These are phyloP conservation scores for Microsporum audouinii DNA, from an alignment of 2,329 filamentous ascomycete species.

Conservation along the genomic window DNA sequence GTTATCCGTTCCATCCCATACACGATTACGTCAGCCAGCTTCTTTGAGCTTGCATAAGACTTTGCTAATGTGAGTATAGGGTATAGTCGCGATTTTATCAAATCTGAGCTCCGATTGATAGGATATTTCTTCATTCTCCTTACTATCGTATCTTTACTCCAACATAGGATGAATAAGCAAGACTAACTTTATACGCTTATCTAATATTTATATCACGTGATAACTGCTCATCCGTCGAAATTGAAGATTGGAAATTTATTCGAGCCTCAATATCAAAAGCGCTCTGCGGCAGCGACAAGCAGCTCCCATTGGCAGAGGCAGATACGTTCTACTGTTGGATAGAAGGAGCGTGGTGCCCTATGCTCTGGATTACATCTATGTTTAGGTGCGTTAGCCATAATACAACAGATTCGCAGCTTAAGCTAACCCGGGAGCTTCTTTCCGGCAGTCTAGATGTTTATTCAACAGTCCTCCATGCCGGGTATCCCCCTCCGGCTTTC, in stretches of 20 bases:
- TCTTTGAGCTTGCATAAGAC: no score
- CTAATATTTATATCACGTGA: neutral
- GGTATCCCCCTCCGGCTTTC: neutral
- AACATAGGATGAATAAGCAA: neutral
- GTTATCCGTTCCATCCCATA: no score
- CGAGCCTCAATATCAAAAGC: neutral
- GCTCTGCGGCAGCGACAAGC: neutral
- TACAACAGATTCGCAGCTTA: neutral
- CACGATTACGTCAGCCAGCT: no score
- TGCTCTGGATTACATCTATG: neutral
- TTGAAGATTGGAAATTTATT: neutral
- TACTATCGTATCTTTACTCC: neutral
- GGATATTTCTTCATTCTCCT: neutral
- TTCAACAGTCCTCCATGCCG: neutral
- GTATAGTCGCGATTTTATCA: no score
- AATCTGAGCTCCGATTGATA: no score
- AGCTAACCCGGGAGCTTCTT: neutral
- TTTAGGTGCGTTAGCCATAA: neutral
- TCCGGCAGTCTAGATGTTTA: neutral
- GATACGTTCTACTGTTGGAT: neutral
- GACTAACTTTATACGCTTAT: neutral
- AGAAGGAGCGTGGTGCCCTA: neutral
- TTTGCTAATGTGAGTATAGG: no score
- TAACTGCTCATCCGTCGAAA: neutral
- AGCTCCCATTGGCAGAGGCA: neutral